Percentiles rank a stretch among this genome's conserved stretches.
These are phyloP conservation scores for Voacanga thouarsii DNA, from an alignment of 257 asterid species.

Conservation along the genomic window DNA sequence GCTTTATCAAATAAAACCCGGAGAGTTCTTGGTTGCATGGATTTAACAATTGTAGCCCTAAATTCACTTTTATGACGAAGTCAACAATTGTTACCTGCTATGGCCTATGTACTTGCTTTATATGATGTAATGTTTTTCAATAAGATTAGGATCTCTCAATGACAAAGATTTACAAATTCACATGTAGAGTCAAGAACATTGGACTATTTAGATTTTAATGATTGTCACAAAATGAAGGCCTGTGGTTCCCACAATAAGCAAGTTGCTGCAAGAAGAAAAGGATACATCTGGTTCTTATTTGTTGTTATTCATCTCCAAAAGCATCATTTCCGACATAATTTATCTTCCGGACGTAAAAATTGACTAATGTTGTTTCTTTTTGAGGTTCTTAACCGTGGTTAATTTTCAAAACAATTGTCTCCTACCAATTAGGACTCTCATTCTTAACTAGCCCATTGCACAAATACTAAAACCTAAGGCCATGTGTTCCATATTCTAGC, in stretches of 20 bases:
- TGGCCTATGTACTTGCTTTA: background rate
- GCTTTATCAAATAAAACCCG: slow-evolving; percentile 2
- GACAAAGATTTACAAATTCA: background rate
- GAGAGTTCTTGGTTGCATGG: background rate
- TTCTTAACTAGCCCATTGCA: background rate
- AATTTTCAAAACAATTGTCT: background rate
- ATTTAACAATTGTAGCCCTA: background rate
- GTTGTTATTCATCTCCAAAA: slow-evolving; percentile 12
- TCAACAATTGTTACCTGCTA: slow-evolving; percentile 19
- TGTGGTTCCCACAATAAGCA: slow-evolving; percentile 17
- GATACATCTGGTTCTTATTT: background rate
- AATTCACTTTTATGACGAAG: slow-evolving; percentile 17
- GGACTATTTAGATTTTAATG: slow-evolving; percentile 8
- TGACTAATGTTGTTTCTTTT: slow-evolving; percentile 3
- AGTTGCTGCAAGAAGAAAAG: slow-evolving; percentile 7
- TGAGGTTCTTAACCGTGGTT: background rate
- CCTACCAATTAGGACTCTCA: background rate
- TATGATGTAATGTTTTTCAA: background rate
- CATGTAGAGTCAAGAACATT: slow-evolving; percentile 9
- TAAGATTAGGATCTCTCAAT: slow-evolving; percentile 7
- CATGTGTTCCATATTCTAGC: background rate
- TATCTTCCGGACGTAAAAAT: slow-evolving; percentile 13
- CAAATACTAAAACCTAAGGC: background rate
- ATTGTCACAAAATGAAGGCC: slow-evolving; percentile 1
- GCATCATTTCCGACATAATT: slow-evolving; percentile 21